Base-by-base conservation (phyloP, 2,329 filamentous ascomycete genomes). In the Leptodontidium sp. region DNA sequence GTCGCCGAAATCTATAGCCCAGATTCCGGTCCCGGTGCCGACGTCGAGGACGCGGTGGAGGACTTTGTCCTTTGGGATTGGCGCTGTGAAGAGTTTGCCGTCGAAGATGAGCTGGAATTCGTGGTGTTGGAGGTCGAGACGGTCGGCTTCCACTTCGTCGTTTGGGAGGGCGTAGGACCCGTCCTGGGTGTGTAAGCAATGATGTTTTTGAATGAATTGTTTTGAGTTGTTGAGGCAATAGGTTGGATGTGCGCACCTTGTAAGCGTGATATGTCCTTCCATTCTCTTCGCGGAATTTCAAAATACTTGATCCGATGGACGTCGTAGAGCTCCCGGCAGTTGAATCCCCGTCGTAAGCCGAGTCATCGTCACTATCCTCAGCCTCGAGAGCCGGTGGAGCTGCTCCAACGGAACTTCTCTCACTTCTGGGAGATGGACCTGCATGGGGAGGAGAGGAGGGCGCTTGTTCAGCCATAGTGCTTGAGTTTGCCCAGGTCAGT, bases 41-140 rank as follows among this genome's bases (percentile, higher is more conserved):
- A 65, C 35, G 32, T 70, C 69, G 12, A 71, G 61, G 9, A 70
- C 68, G 6, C 62, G 53, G 50, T 71, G 61, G 17, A 71, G 61
- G 1, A 73, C 74, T n/a, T 58, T 75, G 2, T 75, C 67, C 8
- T 66, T 66, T 9, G 52, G 50, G 15, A 71, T 49, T 0, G 80
- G 80, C 0, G 72, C 73, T 0, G 76, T 61, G 47, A 71, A 77
- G 0, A 81, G 74, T 53, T 76, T 77, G 29, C 75, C 74, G 1
- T 77, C 73, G n/a, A 80, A 73, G 0, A 79, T 81, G 11, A 82
- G 70, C 0, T 72, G 64, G 47, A 79, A 80, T 0, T 81, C 70
- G 32, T 80, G 76, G 64, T 82, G 81, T 69, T 81, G 79, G 0
- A 82, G 68, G 66, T 82, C 79, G 73, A 78, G 61, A 2, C 69